phyloP scores from a whole-genome alignment of 2,329 filamentous ascomycete genomes.

The Ascosphaera apis region DNA sequence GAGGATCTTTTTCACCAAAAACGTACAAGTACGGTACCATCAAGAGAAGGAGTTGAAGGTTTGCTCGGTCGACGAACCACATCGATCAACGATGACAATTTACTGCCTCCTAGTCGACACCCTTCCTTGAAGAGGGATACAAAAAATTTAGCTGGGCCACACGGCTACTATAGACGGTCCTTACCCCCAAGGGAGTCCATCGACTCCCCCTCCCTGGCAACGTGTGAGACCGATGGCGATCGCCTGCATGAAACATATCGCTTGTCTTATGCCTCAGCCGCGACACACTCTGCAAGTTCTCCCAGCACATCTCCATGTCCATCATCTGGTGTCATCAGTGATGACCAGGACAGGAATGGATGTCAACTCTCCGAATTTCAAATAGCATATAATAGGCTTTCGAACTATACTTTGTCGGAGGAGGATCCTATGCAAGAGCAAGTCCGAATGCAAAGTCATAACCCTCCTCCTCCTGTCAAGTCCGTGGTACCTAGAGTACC shows the following conservation, averaged over 20 bases:
- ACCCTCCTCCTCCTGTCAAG: background rate
- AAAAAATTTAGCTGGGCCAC: conserved; percentile 1
- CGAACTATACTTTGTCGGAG: background rate
- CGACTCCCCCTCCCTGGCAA: conserved; percentile 8
- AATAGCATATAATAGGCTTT: background rate
- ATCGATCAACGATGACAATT: background rate
- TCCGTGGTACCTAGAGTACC: conserved; percentile 2
- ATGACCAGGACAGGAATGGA: background rate
- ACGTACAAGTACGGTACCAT: background rate
- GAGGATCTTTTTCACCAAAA: conserved; percentile 14
- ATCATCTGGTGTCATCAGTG: conserved; percentile 11
- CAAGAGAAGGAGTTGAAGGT: conserved; percentile 1
- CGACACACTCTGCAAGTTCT: conserved; percentile 9
- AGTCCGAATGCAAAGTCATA: background rate
- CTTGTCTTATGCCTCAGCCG: conserved; percentile 8
- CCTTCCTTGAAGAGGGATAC: background rate
- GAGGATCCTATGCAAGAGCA: background rate
- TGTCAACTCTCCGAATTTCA: conserved; percentile 1
- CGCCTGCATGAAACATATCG: conserved; percentile 6
- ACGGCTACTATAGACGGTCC: conserved; percentile 5
- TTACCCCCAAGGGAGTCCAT: conserved; percentile 5
- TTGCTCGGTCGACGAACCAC: background rate
- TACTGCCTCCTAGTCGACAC: background rate
- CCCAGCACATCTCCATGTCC: conserved; percentile 8
- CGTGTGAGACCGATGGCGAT: conserved; percentile 7